Evolutionary conservation across 1,139 yeast species (phyloP), one percentile per base, ranked within the genome.

Genomic region (Candida tetrigidarum): DNA sequence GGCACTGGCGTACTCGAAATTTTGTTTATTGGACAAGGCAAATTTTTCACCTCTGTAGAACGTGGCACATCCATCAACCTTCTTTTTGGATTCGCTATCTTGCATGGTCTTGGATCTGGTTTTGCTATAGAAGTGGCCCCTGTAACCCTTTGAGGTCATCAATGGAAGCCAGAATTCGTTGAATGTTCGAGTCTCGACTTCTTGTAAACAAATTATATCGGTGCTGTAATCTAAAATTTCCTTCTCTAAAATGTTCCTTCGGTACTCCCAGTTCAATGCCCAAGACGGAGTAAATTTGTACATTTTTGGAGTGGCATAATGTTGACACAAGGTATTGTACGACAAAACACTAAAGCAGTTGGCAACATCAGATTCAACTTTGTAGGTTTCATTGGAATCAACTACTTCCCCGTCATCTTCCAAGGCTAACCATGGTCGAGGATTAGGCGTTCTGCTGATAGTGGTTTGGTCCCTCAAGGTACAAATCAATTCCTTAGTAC

Each of bases 61-160:
- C 1, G 92, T 83, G 18, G 97, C 97, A 76, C 99, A 93, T 14
- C 99, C 99, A 66, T 95, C 99, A 40, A 95, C 99, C 59, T 87
- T 87, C 36, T 37, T 37, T 63, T 86, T 87, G 22, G 95, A 83
- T 53, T 89, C 96, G 44, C 71, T 71, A 53, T 86, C 92, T 52
- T 78, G 76, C 97, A 91, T 90, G 11, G 97, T 90, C 66, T 90
- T 88, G 5, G 97, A 91, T 60, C 99, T 80, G 7, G 96, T 87
- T 66, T 95, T 95, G 48, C 87, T 87, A 67, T 84, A 88, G 68
- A 89, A 91, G 27, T 82, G 67, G 22, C 96, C 93, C 54, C 81
- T 80, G 67, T 93, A 95, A 11, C 97, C 97, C 43, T 78, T 71
- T 43, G 81, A 78, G 18, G 75, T 75, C 78, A 95, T 75, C 39